Conservation (phyloP, 2,329 filamentous ascomycete species). For the Claviceps sp. region DNA sequence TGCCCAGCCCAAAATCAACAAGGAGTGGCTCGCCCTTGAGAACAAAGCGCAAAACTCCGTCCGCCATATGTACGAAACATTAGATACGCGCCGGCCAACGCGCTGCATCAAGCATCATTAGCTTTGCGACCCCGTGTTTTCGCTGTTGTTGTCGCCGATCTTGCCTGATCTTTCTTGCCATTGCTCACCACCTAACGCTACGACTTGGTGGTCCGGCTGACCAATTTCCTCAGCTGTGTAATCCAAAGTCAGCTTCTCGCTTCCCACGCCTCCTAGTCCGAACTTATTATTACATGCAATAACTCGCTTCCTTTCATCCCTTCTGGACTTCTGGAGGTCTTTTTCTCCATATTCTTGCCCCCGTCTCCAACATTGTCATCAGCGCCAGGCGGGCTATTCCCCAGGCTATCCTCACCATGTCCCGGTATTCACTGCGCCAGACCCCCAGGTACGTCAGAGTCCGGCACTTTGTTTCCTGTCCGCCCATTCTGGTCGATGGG, state of each 20-base stretch:
- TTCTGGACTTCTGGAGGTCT: neutral
- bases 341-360: neutral
- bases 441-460: conserved; percentile 15
- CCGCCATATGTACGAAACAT: neutral
- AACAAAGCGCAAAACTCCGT: neutral
- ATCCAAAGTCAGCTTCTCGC: neutral
- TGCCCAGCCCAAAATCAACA: no score
- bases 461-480: neutral
- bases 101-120: no score
- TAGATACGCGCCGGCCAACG: neutral
- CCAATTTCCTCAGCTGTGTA: no score
- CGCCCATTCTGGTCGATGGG: neutral
- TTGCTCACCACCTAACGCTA: no score
- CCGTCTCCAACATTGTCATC: neutral
- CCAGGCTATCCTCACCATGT: conserved; percentile 8
- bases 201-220: no score
- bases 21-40: neutral
- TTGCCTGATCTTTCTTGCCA: neutral
- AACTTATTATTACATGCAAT: neutral
- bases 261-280: neutral
- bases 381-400: neutral
- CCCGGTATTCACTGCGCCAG: conserved; percentile 18
- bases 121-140: no score
- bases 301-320: neutral
- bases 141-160: no score